These are phyloP conservation scores for Colletotrichum abscissum DNA, from an alignment of 2,329 filamentous ascomycete species.

Conservation along the genomic window DNA sequence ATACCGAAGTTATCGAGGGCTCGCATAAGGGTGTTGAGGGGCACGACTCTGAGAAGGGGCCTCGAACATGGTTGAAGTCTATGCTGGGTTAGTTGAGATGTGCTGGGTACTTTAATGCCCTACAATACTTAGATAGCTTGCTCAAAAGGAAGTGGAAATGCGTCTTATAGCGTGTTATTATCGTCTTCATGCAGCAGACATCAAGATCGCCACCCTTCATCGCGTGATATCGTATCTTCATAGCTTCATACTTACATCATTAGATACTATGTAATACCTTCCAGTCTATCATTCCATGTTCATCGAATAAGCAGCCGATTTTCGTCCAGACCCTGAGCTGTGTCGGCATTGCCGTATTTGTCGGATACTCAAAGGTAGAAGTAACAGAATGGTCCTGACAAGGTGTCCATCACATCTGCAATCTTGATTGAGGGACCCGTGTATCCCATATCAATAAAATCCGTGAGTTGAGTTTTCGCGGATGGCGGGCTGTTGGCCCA, in stretches of 20 bases:
- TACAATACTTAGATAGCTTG: too few species aligned
- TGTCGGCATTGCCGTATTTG: too few species aligned
- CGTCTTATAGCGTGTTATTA: too few species aligned
- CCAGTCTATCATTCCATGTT: too few species aligned
- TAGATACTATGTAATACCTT: too few species aligned
- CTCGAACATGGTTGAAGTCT: constrained; percentile 4
- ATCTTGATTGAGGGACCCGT: constrained; percentile 41
- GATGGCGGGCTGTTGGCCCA: constrained; percentile 44
- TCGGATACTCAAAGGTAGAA: constrained; percentile 40
- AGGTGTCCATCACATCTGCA: constrained; percentile 44
- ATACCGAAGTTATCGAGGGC: constrained; percentile 12
- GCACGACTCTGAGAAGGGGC: not conserved
- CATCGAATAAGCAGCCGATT: too few species aligned
- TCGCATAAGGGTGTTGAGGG: not conserved
- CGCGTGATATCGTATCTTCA: too few species aligned
- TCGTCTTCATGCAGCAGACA: too few species aligned
- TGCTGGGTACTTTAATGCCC: not conserved
- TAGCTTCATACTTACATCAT: too few species aligned
- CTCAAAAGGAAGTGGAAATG: too few species aligned
- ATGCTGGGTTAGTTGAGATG: not conserved
- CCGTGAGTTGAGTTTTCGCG: constrained; percentile 38
- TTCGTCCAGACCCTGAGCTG: too few species aligned
- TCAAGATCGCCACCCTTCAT: too few species aligned
- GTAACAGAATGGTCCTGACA: constrained; percentile 43
- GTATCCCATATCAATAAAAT: constrained; percentile 45